Percentiles rank a stretch among this genome's conserved stretches.
These are phyloP conservation scores for Stagonosporopsis cucurbitacearum DNA, from an alignment of 2,329 filamentous ascomycete species.

Conservation along the genomic window DNA sequence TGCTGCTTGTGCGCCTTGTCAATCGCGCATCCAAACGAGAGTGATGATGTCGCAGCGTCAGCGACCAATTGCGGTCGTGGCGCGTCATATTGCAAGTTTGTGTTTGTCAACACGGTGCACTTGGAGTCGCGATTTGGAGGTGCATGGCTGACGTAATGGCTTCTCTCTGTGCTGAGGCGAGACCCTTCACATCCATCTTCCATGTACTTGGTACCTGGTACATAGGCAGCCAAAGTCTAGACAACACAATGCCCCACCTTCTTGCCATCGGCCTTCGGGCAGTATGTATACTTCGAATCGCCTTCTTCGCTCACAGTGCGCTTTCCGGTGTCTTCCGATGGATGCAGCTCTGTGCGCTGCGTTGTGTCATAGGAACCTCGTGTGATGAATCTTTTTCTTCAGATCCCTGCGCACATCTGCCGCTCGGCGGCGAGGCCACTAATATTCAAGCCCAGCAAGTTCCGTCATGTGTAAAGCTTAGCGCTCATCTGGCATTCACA, in stretches of 20 bases:
- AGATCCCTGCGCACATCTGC: conserved; percentile 6
- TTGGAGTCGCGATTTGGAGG: neutral
- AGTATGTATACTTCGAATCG: neutral
- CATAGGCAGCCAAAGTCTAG: neutral
- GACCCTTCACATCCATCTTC: neutral
- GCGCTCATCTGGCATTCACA: conserved; percentile 12
- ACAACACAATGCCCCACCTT: neutral
- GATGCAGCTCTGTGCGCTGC: conserved; percentile 3
- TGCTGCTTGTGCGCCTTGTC: neutral
- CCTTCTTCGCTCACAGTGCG: neutral
- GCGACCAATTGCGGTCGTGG: conserved; percentile 11
- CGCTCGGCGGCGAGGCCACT: neutral
- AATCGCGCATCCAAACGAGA: neutral
- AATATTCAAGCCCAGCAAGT: neutral
- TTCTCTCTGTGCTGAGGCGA: neutral
- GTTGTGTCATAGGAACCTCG: conserved; percentile 11
- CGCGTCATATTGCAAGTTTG: conserved; percentile 18
- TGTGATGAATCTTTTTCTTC: neutral
- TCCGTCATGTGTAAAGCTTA: conserved; percentile 16
- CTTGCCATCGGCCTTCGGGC: neutral
- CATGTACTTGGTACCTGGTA: too few relatives aligned
- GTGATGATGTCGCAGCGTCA: neutral
- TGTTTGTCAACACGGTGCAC: neutral
- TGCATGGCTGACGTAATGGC: conserved; percentile 13
- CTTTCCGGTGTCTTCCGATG: neutral